phyloP scores from a whole-genome alignment of 331 rosid species.

The Rhamnella rubrinervis region DNA sequence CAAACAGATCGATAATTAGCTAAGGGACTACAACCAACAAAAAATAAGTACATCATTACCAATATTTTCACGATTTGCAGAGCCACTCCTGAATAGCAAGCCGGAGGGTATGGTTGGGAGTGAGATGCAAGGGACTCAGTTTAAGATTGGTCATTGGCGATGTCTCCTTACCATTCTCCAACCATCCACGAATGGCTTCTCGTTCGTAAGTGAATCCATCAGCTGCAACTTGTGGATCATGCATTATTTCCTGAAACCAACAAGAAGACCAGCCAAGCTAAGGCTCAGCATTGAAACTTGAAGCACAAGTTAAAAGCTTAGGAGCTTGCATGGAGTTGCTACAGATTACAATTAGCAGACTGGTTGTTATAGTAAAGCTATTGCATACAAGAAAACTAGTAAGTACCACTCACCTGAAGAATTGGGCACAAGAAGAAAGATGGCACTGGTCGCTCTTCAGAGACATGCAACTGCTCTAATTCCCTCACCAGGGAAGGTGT shows the following conservation, averaged over 20 bases:
- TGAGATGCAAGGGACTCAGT: conserved; percentile 64
- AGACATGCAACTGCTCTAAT: conserved; percentile 60
- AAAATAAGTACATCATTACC: neutral
- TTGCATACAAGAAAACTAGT: neutral
- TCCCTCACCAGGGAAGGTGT: conserved; percentile 84
- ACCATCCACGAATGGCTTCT: conserved; percentile 81
- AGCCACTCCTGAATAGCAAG: conserved; percentile 93
- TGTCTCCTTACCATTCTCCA: conserved; percentile 69
- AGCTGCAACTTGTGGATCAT: conserved; percentile 85
- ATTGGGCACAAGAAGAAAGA: conserved; percentile 87
- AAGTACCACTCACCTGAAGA: conserved; percentile 55
- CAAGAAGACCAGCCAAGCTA: neutral
- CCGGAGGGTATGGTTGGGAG: conserved; percentile 74
- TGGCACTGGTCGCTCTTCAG: conserved; percentile 77
- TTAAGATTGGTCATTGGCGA: conserved; percentile 93
- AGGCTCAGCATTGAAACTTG: neutral
- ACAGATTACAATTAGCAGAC: too few relatives aligned
- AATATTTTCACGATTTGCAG: conserved; percentile 50
- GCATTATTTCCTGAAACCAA: conserved; percentile 83
- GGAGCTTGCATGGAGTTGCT: neutral
- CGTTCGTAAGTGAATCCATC: conserved; percentile 96
- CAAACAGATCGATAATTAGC: too few relatives aligned
- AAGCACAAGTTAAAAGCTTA: neutral
- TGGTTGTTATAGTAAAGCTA: too few relatives aligned
- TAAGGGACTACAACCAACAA: neutral